Evolutionary conservation across 2,329 filamentous ascomycete genomes (phyloP), one percentile per base, ranked within the genome.

Genomic region (Aspergillus ruber): DNA sequence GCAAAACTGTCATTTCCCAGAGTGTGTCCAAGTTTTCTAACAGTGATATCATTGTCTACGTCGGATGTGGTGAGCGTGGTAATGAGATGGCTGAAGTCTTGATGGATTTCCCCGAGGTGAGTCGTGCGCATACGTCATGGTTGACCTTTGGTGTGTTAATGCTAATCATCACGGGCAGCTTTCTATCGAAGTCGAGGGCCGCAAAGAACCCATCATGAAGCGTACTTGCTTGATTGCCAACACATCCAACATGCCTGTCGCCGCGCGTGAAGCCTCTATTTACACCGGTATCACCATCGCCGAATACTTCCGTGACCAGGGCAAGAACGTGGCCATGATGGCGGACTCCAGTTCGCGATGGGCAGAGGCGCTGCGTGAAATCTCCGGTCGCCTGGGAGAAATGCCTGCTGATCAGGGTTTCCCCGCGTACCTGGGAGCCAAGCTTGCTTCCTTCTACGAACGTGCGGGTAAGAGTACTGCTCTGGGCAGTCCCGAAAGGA

Each of bases 361-460:
- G 93, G 93, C 93, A 55, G 93, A 98, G 76, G 93, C 93, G 66
- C 82, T 98, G 68, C 90, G 93, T 87, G 93, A 98, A 72, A 85
- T 98, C 70, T 98, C 93, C 29, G 93, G 93, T 79, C 93, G 93
- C 80, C 79, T 98, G 51, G 93, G 93, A 79, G 93, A 98, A 73
- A 98, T 98, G 93, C 93, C 93, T 74, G 93, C 93, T 71, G 93
- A 98, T 72, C 93, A 98, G 74, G 93, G 93, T 83, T 98, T 96
- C 84, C 93, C 93, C 41, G 93, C 93, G 44, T 98, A 98, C 69
- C 81, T 98, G 47, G 84, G 89, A 74, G 89, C 93, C 57, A 98
- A 98, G 77, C 82, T 98, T 56, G 93, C 93, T 54, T 95, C 90
- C 65, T 98, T 98, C 81, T 98, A 98, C 81, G 93, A 98, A 74